A percentile compares a stretch with the other conserved stretches of the same genome.
These are phyloP conservation scores for Kwoniella sp. DNA, from an alignment of 768 basidiomycete species.

Conservation along the genomic window DNA sequence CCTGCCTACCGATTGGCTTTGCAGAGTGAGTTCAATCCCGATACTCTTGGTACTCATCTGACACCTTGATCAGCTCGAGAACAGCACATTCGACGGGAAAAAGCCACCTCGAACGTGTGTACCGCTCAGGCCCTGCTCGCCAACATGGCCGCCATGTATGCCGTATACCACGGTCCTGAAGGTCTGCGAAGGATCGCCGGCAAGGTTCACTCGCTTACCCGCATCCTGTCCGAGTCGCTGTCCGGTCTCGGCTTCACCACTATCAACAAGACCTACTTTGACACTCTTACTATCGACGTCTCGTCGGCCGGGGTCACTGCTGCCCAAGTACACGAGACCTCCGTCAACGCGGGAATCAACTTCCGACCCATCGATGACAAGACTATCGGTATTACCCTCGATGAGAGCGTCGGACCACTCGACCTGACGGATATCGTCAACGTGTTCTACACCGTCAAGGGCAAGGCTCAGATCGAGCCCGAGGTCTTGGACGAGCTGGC, in stretches of 20 bases:
- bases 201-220: conserved; percentile 84
- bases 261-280: conserved; percentile 72
- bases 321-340: conserved; percentile 61
- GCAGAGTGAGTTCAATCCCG: conserved; percentile 75
- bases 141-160: conserved; percentile 97
- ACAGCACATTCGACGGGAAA: conserved; percentile 95
- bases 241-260: conserved; percentile 70
- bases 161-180: conserved; percentile 87
- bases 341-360: conserved; percentile 69
- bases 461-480: conserved; percentile 38
- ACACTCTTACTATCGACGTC: conserved; percentile 69
- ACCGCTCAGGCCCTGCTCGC: conserved; percentile 96
- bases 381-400: conserved; percentile 81
- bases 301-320: conserved; percentile 55
- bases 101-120: conserved; percentile 97
- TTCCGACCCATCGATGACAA: conserved; percentile 69
- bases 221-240: conserved; percentile 65
- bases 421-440: conserved; percentile 75
- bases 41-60: not conserved
- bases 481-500: conserved; percentile 52
- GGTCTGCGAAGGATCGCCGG: conserved; percentile 78
- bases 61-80: conserved; percentile 64
- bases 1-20: conserved; percentile 87
- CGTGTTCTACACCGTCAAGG: conserved; percentile 66
- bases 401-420: conserved; percentile 75